phyloP scores from a whole-genome alignment of 345 rosid genomes.

The Camelina sativa region DNA sequence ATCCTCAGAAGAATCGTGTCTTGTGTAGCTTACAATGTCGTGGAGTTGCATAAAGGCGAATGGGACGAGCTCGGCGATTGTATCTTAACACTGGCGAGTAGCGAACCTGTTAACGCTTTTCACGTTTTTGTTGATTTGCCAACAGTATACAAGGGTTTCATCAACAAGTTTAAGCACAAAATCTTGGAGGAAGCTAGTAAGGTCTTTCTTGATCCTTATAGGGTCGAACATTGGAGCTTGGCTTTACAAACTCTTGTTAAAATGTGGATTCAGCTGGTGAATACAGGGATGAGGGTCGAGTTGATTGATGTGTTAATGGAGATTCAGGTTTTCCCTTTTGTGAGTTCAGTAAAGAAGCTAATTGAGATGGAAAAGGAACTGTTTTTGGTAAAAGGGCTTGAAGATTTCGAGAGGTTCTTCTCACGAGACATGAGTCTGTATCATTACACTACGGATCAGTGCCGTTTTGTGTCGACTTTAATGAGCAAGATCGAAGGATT shows the following conservation, averaged over 20 bases:
- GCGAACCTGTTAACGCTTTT: neutral
- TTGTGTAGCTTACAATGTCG: neutral
- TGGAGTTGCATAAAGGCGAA: neutral
- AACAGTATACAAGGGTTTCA: neutral
- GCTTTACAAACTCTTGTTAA: neutral
- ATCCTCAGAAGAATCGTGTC: neutral
- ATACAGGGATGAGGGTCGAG: neutral
- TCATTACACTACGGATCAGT: neutral
- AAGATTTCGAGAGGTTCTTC: neutral
- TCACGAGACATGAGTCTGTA: neutral
- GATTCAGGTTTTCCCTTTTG: neutral
- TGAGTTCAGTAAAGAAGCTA: neutral
- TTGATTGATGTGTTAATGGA: neutral
- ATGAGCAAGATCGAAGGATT: neutral
- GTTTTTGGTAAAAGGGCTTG: neutral
- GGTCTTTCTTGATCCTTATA: neutral
- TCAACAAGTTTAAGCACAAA: neutral
- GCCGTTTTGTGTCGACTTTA: neutral
- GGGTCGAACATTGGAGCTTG: constrained; percentile 18
- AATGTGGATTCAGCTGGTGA: neutral
- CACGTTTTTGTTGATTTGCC: constrained; percentile 27
- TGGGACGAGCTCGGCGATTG: constrained; percentile 41
- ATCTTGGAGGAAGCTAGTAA: neutral
- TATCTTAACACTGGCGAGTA: neutral
- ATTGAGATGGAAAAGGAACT: neutral